Evolutionary conservation across 1,284 basidiomycete genomes (phyloP).

Genomic region (Farysia itapuensis): DNA sequence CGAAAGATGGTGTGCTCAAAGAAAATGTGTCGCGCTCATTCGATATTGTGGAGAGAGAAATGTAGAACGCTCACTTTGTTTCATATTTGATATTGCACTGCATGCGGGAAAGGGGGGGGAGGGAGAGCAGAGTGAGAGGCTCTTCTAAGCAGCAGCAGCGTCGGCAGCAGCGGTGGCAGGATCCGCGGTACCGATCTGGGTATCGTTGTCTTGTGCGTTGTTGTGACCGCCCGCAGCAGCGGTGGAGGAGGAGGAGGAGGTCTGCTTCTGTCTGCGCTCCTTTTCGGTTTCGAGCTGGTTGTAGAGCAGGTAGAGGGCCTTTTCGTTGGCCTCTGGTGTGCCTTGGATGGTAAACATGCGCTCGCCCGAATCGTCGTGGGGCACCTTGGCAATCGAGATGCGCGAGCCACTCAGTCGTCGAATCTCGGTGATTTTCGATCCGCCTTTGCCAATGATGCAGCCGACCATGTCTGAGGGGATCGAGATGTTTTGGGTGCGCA

Average conservation of each 20-base stretch:
- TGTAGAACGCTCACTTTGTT: no score
- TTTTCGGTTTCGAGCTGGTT: constrained; percentile 64
- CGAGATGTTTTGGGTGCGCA: constrained; percentile 97
- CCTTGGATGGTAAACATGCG: constrained; percentile 99
- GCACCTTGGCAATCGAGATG: constrained; percentile 96
- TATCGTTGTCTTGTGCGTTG: constrained; percentile 25
- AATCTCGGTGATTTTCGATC: constrained; percentile 98
- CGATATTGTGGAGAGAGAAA: no score
- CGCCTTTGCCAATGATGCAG: constrained; percentile 76
- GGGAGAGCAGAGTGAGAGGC: neutral
- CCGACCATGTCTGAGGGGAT: constrained; percentile 91
- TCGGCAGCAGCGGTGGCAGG: constrained; percentile 12
- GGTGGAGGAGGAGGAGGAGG: constrained; percentile 4
- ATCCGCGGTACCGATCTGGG: constrained; percentile 15
- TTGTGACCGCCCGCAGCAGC: neutral
- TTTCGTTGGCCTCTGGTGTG: constrained; percentile 71
- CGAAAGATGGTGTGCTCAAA: no score
- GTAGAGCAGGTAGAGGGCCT: constrained; percentile 89
- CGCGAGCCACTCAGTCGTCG: constrained; percentile 92
- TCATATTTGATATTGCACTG: no score
- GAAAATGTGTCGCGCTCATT: no score
- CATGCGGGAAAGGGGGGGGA: no score
- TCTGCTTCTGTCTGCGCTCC: constrained; percentile 48
- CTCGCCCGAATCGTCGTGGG: constrained; percentile 97
- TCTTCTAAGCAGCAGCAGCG: constrained; percentile 4